Percentiles rank a stretch among this genome's conserved stretches.
phyloP scores from a whole-genome alignment of 108 stramenopile genomes.

The Pseudonitzschia multiseries region DNA sequence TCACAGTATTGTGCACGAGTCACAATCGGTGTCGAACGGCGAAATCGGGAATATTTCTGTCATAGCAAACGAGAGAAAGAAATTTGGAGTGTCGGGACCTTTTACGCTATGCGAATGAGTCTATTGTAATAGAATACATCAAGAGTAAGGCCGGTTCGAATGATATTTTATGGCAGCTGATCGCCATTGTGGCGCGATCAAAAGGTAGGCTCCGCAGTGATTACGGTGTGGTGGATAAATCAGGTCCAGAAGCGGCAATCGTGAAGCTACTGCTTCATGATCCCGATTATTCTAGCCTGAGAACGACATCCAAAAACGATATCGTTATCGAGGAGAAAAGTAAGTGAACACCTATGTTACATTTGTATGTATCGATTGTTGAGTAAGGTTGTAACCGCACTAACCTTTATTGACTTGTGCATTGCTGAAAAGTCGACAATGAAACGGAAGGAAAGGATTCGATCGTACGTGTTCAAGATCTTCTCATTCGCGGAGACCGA shows the following conservation, averaged over 20 bases:
- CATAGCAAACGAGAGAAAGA: slow-evolving; percentile 15
- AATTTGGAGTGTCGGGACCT: slow-evolving; percentile 46
- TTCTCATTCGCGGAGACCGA: slow-evolving; percentile 65
- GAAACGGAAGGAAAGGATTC: slow-evolving; percentile 16
- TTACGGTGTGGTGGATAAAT: slow-evolving; percentile 47
- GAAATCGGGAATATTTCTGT: neutral
- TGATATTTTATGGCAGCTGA: slow-evolving; percentile 70
- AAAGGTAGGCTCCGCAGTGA: slow-evolving; percentile 68
- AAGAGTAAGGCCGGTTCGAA: slow-evolving; percentile 29
- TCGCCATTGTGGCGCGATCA: slow-evolving; percentile 63
- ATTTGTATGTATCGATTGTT: no score
- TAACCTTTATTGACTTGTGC: neutral
- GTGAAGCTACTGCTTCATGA: slow-evolving; percentile 58
- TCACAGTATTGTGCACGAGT: neutral
- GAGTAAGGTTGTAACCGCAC: no score
- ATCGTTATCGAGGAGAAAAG: slow-evolving; percentile 10
- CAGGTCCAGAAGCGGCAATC: slow-evolving; percentile 64
- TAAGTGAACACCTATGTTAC: slow-evolving; percentile 26
- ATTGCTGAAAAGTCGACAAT: slow-evolving; percentile 2
- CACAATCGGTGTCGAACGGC: neutral
- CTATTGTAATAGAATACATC: slow-evolving; percentile 49
- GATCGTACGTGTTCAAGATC: slow-evolving; percentile 46
- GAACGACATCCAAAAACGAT: slow-evolving; percentile 17
- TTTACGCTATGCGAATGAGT: slow-evolving; percentile 32
- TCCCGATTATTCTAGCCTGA: neutral